These are phyloP conservation scores for Scopulariopsis brevicaulis DNA, from an alignment of 2,329 filamentous ascomycete genomes.

Conservation along the genomic window DNA sequence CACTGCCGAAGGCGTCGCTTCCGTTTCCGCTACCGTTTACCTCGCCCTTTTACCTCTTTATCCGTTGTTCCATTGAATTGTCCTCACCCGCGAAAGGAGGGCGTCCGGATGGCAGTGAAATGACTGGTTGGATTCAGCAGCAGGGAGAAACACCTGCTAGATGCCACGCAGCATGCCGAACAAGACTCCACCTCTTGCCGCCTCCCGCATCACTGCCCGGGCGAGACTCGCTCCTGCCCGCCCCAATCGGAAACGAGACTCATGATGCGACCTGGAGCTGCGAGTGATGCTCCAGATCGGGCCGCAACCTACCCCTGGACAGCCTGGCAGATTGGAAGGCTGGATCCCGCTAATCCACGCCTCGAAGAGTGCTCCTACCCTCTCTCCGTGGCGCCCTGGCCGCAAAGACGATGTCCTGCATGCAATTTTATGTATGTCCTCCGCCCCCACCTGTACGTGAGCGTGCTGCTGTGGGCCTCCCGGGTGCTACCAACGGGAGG, in stretches of 20 bases:
- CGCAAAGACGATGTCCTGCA: neutral
- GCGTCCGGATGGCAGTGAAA: neutral
- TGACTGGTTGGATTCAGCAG: neutral
- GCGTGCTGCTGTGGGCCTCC: neutral
- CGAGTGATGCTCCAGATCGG: neutral
- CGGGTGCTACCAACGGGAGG: neutral
- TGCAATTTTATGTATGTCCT: neutral
- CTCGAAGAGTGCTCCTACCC: neutral
- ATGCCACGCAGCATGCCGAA: neutral
- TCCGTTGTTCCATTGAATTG: neutral
- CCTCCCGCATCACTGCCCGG: neutral
- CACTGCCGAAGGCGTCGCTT: too few relatives aligned
- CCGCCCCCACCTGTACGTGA: neutral
- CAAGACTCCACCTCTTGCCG: neutral
- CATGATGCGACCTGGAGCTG: neutral
- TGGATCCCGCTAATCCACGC: neutral
- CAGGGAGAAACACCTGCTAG: neutral
- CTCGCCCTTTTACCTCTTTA: neutral
- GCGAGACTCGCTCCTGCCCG: neutral
- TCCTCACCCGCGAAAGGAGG: neutral
- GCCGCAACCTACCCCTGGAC: neutral
- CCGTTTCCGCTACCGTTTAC: neutral
- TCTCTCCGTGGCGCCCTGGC: neutral
- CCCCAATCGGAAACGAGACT: neutral
- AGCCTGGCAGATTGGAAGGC: neutral